A percentile compares a stretch with the other conserved stretches of the same genome.
Conservation (phyloP, 2,329 filamentous ascomycete genomes). For the Penicillium sp. region DNA sequence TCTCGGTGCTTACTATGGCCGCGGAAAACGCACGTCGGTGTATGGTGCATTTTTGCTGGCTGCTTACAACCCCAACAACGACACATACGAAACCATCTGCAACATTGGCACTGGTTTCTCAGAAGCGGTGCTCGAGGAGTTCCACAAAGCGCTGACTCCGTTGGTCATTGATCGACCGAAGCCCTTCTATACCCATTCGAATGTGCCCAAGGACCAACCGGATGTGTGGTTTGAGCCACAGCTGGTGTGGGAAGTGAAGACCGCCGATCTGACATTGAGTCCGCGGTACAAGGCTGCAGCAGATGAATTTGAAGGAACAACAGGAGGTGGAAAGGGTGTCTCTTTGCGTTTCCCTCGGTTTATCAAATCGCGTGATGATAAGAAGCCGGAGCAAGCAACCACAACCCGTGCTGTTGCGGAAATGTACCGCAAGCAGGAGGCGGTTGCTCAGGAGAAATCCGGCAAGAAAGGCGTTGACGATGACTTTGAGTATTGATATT, state of each 20-base stretch:
- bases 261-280: slow-evolving; percentile 86
- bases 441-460: slow-evolving; percentile 73
- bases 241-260: slow-evolving; percentile 96
- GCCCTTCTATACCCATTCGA: slow-evolving; percentile 86
- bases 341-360: slow-evolving; percentile 88
- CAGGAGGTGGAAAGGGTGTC: slow-evolving; percentile 69
- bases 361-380: slow-evolving; percentile 87
- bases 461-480: slow-evolving; percentile 90
- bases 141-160: slow-evolving; percentile 68
- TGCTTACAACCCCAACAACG: slow-evolving; percentile 75
- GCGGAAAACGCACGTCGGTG: slow-evolving; percentile 89
- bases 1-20: slow-evolving; percentile 86
- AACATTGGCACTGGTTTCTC: slow-evolving; percentile 98
- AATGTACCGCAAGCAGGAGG: slow-evolving; percentile 96
- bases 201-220: slow-evolving; percentile 83
- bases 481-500: slow-evolving; percentile 83
- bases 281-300: slow-evolving; percentile 90
- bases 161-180: slow-evolving; percentile 85
- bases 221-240: slow-evolving; percentile 98
- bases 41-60: slow-evolving; percentile 95
- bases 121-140: slow-evolving; percentile 83
- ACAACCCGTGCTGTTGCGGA: slow-evolving; percentile 80
- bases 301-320: slow-evolving; percentile 68
- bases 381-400: slow-evolving; percentile 89
- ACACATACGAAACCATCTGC: slow-evolving; percentile 91